Conservation (phyloP, 169 alveolate species). For the Plasmodium gonderi region DNA sequence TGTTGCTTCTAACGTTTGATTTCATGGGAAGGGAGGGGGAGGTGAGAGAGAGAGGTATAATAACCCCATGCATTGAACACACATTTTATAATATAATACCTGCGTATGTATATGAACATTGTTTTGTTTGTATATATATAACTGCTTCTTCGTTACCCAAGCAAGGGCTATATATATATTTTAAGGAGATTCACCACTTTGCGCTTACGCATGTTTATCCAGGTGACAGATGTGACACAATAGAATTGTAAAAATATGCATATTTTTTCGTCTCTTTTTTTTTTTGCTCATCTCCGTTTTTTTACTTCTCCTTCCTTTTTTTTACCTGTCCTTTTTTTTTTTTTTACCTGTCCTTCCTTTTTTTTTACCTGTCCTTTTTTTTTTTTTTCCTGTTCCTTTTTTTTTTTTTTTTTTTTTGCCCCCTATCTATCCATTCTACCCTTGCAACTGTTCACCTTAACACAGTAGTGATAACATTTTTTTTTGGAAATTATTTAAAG, state of each 20-base stretch:
- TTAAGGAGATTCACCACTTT: too few species aligned
- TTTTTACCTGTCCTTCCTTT: neutral
- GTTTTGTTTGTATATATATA: neutral
- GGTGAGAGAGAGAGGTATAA: neutral
- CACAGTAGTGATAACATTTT: too few species aligned
- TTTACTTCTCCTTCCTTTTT: neutral
- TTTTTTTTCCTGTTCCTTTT: neutral
- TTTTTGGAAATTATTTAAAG: too few species aligned
- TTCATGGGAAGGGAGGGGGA: neutral
- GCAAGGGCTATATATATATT: too few species aligned
- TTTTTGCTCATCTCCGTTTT: neutral
- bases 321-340: neutral
- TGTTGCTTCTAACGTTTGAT: too few species aligned
- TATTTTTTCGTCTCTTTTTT: neutral
- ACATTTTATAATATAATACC: too few species aligned
- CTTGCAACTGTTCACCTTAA: too few species aligned
- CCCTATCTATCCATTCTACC: too few species aligned
- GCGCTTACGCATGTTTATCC: neutral
- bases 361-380: neutral
- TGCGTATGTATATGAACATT: neutral
- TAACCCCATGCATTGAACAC: neutral
- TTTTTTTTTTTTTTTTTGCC: neutral
- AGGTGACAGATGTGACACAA: neutral
- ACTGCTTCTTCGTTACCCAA: too few species aligned
- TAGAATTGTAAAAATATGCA: neutral